Evolutionary conservation across 139 green algal genomes (phyloP).

Genomic region (Coccomyxa sp.): DNA sequence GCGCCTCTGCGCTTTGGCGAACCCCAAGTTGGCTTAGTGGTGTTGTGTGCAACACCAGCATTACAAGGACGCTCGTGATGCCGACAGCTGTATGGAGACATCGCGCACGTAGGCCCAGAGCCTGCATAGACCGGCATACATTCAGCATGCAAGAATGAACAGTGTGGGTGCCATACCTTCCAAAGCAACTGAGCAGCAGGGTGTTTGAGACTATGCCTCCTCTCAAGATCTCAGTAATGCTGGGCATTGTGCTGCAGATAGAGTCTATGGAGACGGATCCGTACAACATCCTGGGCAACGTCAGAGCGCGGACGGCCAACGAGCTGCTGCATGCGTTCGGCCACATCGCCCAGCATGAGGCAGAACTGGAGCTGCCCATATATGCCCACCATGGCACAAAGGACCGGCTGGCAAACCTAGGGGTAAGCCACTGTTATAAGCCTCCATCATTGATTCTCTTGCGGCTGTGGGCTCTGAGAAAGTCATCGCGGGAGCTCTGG

Average conservation of each 20-base stretch:
- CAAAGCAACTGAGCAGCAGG: neutral
- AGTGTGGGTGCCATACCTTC: neutral
- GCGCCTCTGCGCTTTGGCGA: neutral
- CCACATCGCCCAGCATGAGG: constrained; percentile 6
- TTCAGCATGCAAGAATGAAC: neutral
- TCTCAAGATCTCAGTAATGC: neutral
- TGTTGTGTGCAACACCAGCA: too few species aligned
- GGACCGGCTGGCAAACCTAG: constrained; percentile 27
- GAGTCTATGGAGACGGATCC: constrained; percentile 31
- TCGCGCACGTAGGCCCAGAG: neutral
- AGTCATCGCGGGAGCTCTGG: neutral
- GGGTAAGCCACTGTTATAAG: neutral
- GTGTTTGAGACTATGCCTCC: too few species aligned
- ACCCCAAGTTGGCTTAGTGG: too few species aligned
- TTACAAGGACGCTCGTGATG: neutral
- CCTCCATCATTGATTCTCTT: neutral
- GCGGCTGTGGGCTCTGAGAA: neutral
- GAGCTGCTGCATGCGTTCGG: constrained; percentile 49
- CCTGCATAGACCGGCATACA: neutral
- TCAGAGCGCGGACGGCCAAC: constrained; percentile 47
- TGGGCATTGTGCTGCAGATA: constrained; percentile 4
- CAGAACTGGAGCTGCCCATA: constrained; percentile 33
- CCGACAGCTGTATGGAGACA: neutral
- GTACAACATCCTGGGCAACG: constrained; percentile 37
- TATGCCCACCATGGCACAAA: constrained; percentile 38